Evolutionary conservation across 345 rosid species (phyloP).

Genomic region (Gynandropsis gynandra): DNA sequence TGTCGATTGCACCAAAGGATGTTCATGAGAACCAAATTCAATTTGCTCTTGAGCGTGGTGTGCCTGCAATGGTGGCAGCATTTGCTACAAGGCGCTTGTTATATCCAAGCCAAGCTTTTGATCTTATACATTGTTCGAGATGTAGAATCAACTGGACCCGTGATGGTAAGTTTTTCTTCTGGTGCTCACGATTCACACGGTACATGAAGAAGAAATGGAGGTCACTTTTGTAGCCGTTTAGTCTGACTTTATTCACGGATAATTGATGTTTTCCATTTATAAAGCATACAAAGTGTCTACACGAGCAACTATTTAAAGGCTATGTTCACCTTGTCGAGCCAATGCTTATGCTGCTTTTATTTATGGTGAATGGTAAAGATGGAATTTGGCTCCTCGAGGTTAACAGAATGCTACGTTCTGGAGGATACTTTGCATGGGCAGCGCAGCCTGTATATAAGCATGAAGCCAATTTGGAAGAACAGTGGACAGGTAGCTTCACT

Average conservation of each 20-base stretch:
- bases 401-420: slow-evolving; percentile 88
- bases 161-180: slow-evolving; percentile 52
- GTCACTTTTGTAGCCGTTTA: neutral
- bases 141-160: slow-evolving; percentile 99
- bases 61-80: slow-evolving; percentile 98
- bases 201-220: neutral
- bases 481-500: slow-evolving; percentile 75
- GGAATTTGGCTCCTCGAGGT: slow-evolving; percentile 95
- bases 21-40: slow-evolving; percentile 98
- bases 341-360: slow-evolving; percentile 13
- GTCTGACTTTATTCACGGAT: no score
- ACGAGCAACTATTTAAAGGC: slow-evolving; percentile 2
- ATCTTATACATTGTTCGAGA: slow-evolving; percentile 93
- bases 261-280: no score
- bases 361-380: slow-evolving; percentile 39
- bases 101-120: slow-evolving; percentile 96
- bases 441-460: slow-evolving; percentile 99
- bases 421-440: slow-evolving; percentile 99
- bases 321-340: neutral
- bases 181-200: slow-evolving; percentile 15
- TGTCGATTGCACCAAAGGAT: slow-evolving; percentile 96
- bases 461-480: slow-evolving; percentile 72
- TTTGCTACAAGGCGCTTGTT: slow-evolving; percentile 77
- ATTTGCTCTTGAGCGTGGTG: slow-evolving; percentile 98
- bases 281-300: neutral